Conservation (phyloP, 306 rosid genomes). For the Echinosophora koreensis region DNA sequence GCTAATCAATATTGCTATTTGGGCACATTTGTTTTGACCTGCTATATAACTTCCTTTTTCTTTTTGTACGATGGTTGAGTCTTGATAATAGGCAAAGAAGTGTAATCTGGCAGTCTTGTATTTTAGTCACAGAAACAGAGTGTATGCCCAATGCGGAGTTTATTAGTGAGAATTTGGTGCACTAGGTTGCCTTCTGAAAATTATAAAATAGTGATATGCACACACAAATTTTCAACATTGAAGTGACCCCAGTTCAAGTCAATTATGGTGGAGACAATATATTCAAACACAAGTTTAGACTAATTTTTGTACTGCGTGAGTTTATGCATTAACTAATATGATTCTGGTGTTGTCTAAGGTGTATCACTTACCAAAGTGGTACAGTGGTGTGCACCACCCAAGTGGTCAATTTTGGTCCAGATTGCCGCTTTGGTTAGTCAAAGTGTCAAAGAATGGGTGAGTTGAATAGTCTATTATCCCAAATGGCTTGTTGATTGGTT, state of each 20-base stretch:
- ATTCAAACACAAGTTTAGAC: conserved; percentile 17
- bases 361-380: too few species aligned
- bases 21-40: conserved; percentile 23
- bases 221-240: conserved; percentile 1
- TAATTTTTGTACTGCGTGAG: conserved; percentile 14
- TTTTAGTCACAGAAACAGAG: not conserved
- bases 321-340: not conserved
- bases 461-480: too few species aligned
- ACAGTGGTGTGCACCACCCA: too few species aligned
- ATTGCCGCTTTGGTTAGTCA: too few species aligned
- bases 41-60: not conserved
- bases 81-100: not conserved
- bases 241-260: not conserved
- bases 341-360: too few species aligned
- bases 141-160: not conserved
- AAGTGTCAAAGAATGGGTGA: too few species aligned
- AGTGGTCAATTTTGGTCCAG: too few species aligned
- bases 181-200: not conserved
- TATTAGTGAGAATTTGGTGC: not conserved
- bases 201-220: not conserved
- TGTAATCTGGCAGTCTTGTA: not conserved
- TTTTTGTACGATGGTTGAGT: not conserved
- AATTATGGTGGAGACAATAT: not conserved
- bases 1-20: not conserved
- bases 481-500: too few species aligned